Base-by-base conservation (phyloP, 2,329 filamentous ascomycete genomes). In the Rugonectria rugulosa region DNA sequence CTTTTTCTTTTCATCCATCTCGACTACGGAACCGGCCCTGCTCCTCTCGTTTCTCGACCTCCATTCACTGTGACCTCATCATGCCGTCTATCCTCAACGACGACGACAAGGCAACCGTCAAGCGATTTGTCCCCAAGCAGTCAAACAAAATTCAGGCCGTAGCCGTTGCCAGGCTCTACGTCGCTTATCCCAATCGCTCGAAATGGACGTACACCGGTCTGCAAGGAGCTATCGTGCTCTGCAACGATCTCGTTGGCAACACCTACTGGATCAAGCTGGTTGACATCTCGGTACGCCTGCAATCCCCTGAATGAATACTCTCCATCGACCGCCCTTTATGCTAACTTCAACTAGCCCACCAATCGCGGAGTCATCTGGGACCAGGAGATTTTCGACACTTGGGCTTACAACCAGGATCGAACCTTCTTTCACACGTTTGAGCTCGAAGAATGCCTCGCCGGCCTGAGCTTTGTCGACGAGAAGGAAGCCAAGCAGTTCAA, bases 401-500 rank as follows among this genome's bases (percentile, higher is more conserved):
- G 96, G 82, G 81, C 83, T 61, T 99, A 98, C 80, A 97, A 97
- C 76, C 94, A 97, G 71, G 95, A 99, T 73, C 88, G 95, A 59
- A 94, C 91, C 57, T 99, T 97, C 77, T 99, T 99, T 77, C 93
- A 98, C 76, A 92, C 91, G 6, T 99, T 99, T 72, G 95, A 99
- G 77, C 84, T 97, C 52, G 93, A 98, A 75, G 88, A 96, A 61
- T 98, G 92, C 69, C 79, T 96, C 57, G 95, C 92, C 6, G 95
- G 88, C 1, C 78, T 99, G 57, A 97, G 92, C 20, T 99, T 99
- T 69, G 88, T 89, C 58, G 95, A 98, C 73, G 95, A 98, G 79
- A 98, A 97, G 76, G 95, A 99, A 78, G 95, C 95, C 27, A 96
- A 91, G 77, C 90, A 91, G 56, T 98, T 99, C 78, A 88, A 93